phyloP scores from a whole-genome alignment of 1,139 yeast genomes.

The Protomyces lactucae-debilis region DNA sequence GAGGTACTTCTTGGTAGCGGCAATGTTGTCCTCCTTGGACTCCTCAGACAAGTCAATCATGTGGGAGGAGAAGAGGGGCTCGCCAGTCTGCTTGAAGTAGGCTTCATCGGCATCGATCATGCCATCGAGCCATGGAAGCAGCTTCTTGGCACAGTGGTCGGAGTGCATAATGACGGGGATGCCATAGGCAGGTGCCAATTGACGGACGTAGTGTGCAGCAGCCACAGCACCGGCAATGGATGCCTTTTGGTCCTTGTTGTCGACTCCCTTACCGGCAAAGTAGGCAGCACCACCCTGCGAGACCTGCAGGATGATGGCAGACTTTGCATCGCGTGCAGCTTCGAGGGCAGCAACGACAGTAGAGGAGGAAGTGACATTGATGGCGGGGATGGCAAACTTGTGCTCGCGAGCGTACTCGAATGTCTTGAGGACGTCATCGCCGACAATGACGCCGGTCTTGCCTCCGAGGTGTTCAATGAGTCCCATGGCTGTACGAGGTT shows the following conservation, averaged over 20 bases:
- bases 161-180: conserved; percentile 96
- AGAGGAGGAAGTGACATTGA: conserved; percentile 91
- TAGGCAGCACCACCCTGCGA: conserved; percentile 99
- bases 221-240: conserved; percentile 94
- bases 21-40: conserved; percentile 91
- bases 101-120: conserved; percentile 95
- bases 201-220: conserved; percentile 95
- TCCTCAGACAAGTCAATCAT: conserved; percentile 99
- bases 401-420: conserved; percentile 91
- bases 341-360: conserved; percentile 96
- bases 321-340: conserved; percentile 93
- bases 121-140: conserved; percentile 98
- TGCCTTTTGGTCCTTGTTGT: conserved; percentile 87
- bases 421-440: conserved; percentile 86
- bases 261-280: conserved; percentile 78
- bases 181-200: conserved; percentile 94
- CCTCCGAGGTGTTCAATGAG: conserved; percentile 25
- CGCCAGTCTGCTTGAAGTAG: conserved; percentile 77
- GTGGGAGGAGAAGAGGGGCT: conserved; percentile 96
- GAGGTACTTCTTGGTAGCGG: conserved; percentile 91
- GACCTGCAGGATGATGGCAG: conserved; percentile 95
- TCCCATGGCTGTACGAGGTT: conserved; percentile 4
- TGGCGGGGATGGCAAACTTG: conserved; percentile 94
- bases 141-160: conserved; percentile 98
- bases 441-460: conserved; percentile 82